Conservation (phyloP, 805 yeast species). For the Sungouiozyma intestinalis region DNA sequence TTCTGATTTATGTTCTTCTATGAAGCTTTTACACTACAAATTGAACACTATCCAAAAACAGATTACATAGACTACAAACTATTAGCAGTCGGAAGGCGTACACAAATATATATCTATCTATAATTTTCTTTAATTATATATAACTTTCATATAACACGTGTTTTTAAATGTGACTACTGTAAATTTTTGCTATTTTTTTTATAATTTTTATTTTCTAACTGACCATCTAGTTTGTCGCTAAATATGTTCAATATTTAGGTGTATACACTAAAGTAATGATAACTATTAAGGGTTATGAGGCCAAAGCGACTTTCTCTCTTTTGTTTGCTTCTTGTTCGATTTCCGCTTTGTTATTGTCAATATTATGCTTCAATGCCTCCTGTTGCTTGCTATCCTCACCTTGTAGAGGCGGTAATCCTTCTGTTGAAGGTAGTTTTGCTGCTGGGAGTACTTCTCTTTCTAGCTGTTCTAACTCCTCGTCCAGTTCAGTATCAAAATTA, state of each 20-base stretch:
- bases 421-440: slow-evolving; percentile 24
- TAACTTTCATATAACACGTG: no score
- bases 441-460: slow-evolving; percentile 38
- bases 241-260: no score
- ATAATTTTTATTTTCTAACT: no score
- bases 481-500: slow-evolving; percentile 48
- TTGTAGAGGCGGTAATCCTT: slow-evolving; percentile 17
- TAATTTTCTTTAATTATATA: background rate
- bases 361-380: no score
- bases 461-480: slow-evolving; percentile 46
- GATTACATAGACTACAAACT: background rate
- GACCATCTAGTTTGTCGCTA: no score
- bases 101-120: no score
- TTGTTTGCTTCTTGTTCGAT: background rate
- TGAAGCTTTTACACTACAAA: no score
- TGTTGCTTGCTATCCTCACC: background rate
- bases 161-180: no score
- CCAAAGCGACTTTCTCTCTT: background rate
- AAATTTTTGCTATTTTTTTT: no score
- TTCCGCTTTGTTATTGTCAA: background rate
- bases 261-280: no score
- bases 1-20: no score
- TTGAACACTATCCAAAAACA: no score
- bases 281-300: background rate
- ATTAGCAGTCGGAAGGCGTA: background rate